Conservation (phyloP, 1,284 basidiomycete genomes). For the Heterobasidion irregulare region DNA sequence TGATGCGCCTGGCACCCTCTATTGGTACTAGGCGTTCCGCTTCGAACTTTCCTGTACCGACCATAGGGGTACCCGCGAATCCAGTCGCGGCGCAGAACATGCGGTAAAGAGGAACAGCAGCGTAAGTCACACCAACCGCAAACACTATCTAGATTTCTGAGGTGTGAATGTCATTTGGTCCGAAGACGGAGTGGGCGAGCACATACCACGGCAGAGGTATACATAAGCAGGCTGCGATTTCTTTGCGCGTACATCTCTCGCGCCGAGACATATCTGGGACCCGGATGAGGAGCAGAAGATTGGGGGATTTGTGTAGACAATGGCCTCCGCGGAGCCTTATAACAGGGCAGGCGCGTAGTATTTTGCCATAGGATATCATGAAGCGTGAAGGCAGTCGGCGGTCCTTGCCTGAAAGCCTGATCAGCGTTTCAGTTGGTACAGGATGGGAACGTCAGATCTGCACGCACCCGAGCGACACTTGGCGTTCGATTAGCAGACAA, state of each 20-base stretch:
- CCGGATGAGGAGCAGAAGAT: constrained; percentile 11
- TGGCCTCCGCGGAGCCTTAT: not conserved
- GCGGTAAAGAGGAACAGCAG: constrained; percentile 94
- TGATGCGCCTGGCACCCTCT: constrained; percentile 68
- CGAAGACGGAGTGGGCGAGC: not conserved
- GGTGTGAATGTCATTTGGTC: not conserved
- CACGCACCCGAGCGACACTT: not conserved
- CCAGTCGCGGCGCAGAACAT: constrained; percentile 98
- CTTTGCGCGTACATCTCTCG: constrained; percentile 34
- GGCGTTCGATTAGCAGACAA: not conserved
- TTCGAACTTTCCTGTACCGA: constrained; percentile 74
- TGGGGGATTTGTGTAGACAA: not conserved
- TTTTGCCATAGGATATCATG: not conserved
- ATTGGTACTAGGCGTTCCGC: constrained; percentile 77
- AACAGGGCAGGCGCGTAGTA: not conserved
- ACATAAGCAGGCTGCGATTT: constrained; percentile 74
- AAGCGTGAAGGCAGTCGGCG: not conserved
- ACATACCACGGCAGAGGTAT: constrained; percentile 70
- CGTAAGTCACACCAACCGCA: constrained; percentile 84
- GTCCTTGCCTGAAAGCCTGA: not conserved
- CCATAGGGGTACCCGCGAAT: constrained; percentile 91
- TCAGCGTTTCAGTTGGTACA: not conserved
- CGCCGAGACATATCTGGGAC: constrained; percentile 13
- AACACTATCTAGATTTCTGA: constrained; percentile 54
- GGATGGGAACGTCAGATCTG: not conserved